Evolutionary conservation across 768 basidiomycete genomes (phyloP), one percentile per base, ranked within the genome.

Genomic region (Pilatotrama ljubarskyi): DNA sequence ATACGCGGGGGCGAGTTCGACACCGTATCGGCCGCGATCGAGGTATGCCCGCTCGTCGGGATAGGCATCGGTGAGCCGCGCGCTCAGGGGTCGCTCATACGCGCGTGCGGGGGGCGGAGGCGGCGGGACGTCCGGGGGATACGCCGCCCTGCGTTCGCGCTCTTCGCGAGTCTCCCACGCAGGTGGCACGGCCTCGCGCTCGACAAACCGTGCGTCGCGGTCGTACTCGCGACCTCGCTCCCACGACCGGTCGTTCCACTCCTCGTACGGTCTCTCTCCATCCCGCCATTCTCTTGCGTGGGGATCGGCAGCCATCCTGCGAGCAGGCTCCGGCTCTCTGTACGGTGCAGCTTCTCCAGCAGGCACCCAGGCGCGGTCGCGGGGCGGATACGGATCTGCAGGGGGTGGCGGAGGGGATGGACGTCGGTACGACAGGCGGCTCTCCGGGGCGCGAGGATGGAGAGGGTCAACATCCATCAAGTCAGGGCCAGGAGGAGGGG

Each of bases 111-210:
- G 38, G 2, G 63, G 43, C 6, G 64, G 51, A 2, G 50, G 17
- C 1, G 64, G 48, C 1, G 49, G 55, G 2, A 51, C 42, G 17
- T 37, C 51, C 13, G 65, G 46, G 0, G 66, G 52, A 25, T 64
- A 68, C 29, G 54, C 49, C 17, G 63, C 55, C 18, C 71, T 56
- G 8, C 68, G 67, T 17, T 72, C 71, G 24, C 70, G 71, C 58
- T 70, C 69, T 38, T 71, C 66, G n/a, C 68, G 69, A 1, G 69
- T 70, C 55, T 72, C 69, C 71, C 71, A 71, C 8, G 50, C 61
- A 37, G 51, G 60, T 17, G 46, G 48, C 37, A 26, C 58, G 3
- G 61, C 55, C 17, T 69, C 67, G 36, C 69, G 66, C 18, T 68
- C 70, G 20, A 52, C 47, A 43, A 55, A 65, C 15, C 62, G 56